Conservation (phyloP, 2,329 filamentous ascomycete species). For the Leptodontidium sp. region DNA sequence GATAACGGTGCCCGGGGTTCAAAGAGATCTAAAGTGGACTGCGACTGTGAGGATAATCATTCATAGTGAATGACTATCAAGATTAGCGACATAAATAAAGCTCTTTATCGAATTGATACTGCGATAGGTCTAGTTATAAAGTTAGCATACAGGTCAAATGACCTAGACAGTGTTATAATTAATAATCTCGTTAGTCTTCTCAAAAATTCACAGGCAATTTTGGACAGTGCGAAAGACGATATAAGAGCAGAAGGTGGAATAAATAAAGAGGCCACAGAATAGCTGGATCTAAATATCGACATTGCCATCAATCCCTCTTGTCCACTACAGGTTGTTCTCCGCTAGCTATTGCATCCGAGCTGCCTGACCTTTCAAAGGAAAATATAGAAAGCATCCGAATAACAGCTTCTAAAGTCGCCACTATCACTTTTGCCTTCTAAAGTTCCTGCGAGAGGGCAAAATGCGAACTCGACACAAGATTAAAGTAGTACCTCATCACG, state of each 20-base stretch:
- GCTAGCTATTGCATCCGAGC: constrained; percentile 11
- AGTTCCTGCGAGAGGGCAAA: constrained; percentile 25
- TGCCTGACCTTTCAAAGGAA: constrained; percentile 17
- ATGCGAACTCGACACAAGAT: too few relatives aligned
- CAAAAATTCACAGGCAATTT: constrained; percentile 9
- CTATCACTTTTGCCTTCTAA: constrained; percentile 28
- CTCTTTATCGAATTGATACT: constrained; percentile 8
- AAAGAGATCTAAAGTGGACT: constrained; percentile 19
- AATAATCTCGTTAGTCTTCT: constrained; percentile 2
- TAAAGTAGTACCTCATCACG: too few relatives aligned
- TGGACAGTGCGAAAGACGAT: constrained; percentile 13
- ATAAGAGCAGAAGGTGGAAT: constrained; percentile 16
- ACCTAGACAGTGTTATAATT: constrained; percentile 5
- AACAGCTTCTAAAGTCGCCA: constrained; percentile 34
- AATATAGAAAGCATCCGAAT: constrained; percentile 25
- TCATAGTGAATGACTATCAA: constrained; percentile 11
- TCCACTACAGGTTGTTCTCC: constrained; percentile 10
- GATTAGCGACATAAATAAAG: constrained; percentile 18
- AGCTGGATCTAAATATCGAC: constrained; percentile 12
- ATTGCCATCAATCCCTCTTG: constrained; percentile 13
- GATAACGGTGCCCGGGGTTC: constrained; percentile 9
- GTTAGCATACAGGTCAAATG: constrained; percentile 12
- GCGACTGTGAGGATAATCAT: constrained; percentile 16
- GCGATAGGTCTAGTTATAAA: constrained; percentile 14
- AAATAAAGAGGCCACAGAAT: constrained; percentile 18